Percentiles rank a stretch among this genome's conserved stretches.
These are phyloP conservation scores for Trematosphaeria pertusa DNA, from an alignment of 2,329 filamentous ascomycete species.

Conservation along the genomic window DNA sequence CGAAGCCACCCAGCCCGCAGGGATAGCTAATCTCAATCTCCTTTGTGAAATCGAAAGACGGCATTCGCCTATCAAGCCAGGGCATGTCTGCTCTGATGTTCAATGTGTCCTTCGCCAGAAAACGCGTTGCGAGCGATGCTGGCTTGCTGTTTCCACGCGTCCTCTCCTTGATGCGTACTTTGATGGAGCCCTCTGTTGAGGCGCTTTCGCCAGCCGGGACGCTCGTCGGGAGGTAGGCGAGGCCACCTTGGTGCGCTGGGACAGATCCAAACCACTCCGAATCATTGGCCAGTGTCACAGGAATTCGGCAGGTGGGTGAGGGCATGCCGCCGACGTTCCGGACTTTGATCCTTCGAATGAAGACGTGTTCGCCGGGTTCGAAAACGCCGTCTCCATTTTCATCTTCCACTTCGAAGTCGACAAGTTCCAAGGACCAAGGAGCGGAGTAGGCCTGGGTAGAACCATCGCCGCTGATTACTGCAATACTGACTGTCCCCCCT, in stretches of 20 bases:
- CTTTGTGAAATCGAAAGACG: constrained; percentile 8
- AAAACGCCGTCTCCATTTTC: constrained; percentile 24
- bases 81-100: constrained; percentile 13
- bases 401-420: constrained; percentile 24
- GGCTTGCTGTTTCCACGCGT: not conserved
- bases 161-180: constrained; percentile 10
- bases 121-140: not conserved
- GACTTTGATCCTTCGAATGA: constrained; percentile 8
- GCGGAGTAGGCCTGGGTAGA: constrained; percentile 9
- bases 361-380: constrained; percentile 25
- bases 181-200: constrained; percentile 8
- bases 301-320: constrained; percentile 10
- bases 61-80: constrained; percentile 11
- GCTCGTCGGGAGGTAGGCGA: constrained; percentile 8
- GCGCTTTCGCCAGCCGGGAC: constrained; percentile 8
- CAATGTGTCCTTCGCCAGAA: constrained; percentile 1
- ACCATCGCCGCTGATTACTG: constrained; percentile 11
- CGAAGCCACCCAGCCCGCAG: constrained; percentile 6
- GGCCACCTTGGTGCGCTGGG: constrained; percentile 7
- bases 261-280: constrained; percentile 10
- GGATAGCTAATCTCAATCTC: constrained; percentile 9
- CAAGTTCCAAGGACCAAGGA: constrained; percentile 15
- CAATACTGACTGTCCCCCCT: constrained; percentile 12
- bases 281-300: constrained; percentile 8
- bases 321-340: constrained; percentile 14